Conservation (phyloP, 2,329 filamentous ascomycete species). For the Nothophaeocryptopus gaeumannii region DNA sequence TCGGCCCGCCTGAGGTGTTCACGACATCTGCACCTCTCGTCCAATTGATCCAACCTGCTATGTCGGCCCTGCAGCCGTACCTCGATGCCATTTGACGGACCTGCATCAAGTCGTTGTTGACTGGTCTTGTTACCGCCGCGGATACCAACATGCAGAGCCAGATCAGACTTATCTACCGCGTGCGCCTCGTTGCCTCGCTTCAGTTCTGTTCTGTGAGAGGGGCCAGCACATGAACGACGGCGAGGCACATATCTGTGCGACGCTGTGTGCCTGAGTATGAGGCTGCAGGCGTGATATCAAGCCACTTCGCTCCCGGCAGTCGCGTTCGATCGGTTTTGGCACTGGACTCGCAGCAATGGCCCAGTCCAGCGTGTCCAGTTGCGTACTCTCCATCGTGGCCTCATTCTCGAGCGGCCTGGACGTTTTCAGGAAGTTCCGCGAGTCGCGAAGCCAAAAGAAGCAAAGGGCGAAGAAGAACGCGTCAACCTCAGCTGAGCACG, state of each 20-base stretch:
- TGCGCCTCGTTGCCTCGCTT: conserved; percentile 14
- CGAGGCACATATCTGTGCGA: conserved; percentile 11
- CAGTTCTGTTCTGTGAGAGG: neutral
- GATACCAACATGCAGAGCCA: conserved; percentile 1
- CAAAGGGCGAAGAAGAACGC: conserved; percentile 23
- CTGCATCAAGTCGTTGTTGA: conserved; percentile 14
- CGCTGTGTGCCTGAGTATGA: conserved; percentile 4
- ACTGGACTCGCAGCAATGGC: conserved; percentile 9
- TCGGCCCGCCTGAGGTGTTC: conserved; percentile 1
- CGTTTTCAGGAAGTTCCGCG: conserved; percentile 44
- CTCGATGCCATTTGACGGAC: conserved; percentile 15
- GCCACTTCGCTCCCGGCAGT: neutral
- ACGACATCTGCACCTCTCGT: conserved; percentile 18
- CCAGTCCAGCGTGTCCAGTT: conserved; percentile 19
- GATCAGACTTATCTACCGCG: conserved; percentile 5
- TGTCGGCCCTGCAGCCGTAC: conserved; percentile 12
- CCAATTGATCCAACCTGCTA: conserved; percentile 11
- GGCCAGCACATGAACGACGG: conserved; percentile 11
- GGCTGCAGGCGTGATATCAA: neutral
- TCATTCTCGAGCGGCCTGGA: conserved; percentile 47
- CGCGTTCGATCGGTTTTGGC: neutral
- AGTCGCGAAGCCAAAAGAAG: conserved; percentile 24
- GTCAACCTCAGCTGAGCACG: conserved; percentile 24
- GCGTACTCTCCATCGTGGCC: conserved; percentile 42
- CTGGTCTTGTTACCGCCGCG: conserved; percentile 10